Conservation (phyloP, 139 green algal species). For the Chlamydomonas sp. region DNA sequence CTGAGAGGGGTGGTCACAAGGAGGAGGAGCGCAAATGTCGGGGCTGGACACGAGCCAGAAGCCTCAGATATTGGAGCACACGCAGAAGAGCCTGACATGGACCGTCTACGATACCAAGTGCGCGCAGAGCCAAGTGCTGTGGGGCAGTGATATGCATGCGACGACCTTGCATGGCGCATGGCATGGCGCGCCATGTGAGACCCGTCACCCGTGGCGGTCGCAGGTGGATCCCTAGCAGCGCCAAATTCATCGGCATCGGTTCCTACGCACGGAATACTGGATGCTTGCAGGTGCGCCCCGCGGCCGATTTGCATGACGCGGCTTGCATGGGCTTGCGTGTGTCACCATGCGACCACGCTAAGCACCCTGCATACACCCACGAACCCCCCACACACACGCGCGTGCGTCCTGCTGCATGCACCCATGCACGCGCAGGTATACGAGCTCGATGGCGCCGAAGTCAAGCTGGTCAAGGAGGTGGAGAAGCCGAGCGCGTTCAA, state of each 20-base stretch:
- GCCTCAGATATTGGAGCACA: conserved; percentile 75
- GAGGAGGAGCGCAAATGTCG: too few relatives aligned
- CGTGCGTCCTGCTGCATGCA: not conserved
- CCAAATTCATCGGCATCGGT: conserved; percentile 68
- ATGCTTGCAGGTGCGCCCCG: conserved; percentile 54
- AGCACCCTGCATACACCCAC: too few relatives aligned
- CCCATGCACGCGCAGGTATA: conserved; percentile 53
- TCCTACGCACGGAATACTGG: conserved; percentile 60
- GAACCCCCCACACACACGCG: too few relatives aligned
- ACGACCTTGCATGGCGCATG: too few relatives aligned
- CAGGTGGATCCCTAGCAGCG: conserved; percentile 80
- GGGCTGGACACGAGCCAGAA: conserved; percentile 34
- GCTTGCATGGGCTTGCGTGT: too few relatives aligned
- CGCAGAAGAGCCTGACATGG: conserved; percentile 60
- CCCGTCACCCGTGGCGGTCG: too few relatives aligned
- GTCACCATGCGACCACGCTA: too few relatives aligned
- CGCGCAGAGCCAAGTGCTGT: too few relatives aligned
- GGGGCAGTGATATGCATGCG: too few relatives aligned
- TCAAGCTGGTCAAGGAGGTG: conserved; percentile 45
- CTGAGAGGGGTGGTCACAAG: too few relatives aligned
- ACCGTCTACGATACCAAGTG: conserved; percentile 80
- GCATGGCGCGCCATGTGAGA: not conserved
- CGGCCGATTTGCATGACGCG: too few relatives aligned
- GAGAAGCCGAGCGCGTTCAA: conserved; percentile 63
- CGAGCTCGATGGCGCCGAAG: conserved; percentile 56